Evolutionary conservation across 2,329 filamentous ascomycete genomes (phyloP).

Genomic region (Xylariomycetidae sp.): DNA sequence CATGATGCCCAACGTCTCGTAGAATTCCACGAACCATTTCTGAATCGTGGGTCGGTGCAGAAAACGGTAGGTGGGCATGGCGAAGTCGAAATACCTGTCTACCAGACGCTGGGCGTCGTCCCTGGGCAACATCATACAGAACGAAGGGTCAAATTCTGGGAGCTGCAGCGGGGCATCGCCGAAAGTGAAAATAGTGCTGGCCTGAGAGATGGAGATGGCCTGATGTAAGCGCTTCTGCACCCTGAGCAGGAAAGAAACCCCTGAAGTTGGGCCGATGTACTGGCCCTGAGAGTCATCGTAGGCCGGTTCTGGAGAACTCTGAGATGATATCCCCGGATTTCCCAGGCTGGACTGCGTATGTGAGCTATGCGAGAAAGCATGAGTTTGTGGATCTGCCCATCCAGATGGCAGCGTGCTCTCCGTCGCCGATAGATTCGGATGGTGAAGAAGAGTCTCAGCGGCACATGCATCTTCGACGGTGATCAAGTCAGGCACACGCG

Average conservation of each 20-base stretch:
- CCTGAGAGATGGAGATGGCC: constrained; percentile 30
- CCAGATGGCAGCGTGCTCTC: too few relatives aligned
- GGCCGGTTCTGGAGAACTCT: constrained; percentile 39
- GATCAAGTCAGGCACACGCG: too few relatives aligned
- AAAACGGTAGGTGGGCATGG: constrained; percentile 38
- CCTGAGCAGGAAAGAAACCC: constrained; percentile 43
- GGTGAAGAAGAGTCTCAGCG: too few relatives aligned
- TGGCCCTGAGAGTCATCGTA: constrained; percentile 41
- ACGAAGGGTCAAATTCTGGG: constrained; percentile 37
- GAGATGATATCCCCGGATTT: too few relatives aligned
- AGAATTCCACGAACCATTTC: constrained; percentile 40
- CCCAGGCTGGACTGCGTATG: too few relatives aligned
- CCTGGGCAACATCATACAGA: constrained; percentile 35
- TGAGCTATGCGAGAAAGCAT: too few relatives aligned
- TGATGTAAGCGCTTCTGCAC: constrained; percentile 45
- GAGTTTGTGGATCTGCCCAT: too few relatives aligned
- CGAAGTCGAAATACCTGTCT: constrained; percentile 36
- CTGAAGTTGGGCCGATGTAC: constrained; percentile 43
- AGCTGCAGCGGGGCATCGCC: constrained; percentile 39
- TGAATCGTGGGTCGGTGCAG: constrained; percentile 38
- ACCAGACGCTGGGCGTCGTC: constrained; percentile 26
- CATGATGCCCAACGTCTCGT: constrained; percentile 38
- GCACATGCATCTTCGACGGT: too few relatives aligned
- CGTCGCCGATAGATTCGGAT: too few relatives aligned
- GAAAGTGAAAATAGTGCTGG: constrained; percentile 43